These are phyloP conservation scores for Lantana camara DNA, from an alignment of 257 asterid genomes.

Conservation along the genomic window DNA sequence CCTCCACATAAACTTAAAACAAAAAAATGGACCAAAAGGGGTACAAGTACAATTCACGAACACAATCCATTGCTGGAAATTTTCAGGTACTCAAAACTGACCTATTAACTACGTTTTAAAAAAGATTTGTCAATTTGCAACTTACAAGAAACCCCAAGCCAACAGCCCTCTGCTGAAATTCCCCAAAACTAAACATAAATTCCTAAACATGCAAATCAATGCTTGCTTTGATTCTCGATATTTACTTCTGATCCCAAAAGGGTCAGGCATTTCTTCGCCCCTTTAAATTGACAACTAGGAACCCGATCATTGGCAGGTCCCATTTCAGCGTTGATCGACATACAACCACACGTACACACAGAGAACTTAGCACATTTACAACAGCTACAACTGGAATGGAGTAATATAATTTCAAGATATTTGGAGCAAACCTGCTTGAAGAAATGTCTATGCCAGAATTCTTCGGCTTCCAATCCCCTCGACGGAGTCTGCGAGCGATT, in stretches of 20 bases:
- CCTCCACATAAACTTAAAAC: conserved; percentile 1
- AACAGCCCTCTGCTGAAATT: background rate
- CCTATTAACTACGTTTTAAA: background rate
- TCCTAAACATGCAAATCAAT: background rate
- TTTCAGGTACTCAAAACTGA: conserved; percentile 6
- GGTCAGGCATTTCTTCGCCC: background rate
- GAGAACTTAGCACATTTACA: background rate
- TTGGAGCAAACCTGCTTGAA: conserved; percentile 12
- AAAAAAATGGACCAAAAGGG: background rate
- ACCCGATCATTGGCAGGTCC: background rate
- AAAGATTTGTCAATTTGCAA: background rate
- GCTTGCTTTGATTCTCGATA: background rate
- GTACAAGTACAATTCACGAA: background rate
- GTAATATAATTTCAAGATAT: background rate
- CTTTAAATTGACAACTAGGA: background rate
- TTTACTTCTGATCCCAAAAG: background rate
- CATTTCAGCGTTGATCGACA: conserved; percentile 11
- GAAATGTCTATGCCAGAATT: conserved; percentile 10
- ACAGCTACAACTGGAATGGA: background rate
- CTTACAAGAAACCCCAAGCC: conserved; percentile 1
- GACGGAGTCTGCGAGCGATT: background rate
- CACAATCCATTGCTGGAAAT: background rate
- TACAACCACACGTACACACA: background rate
- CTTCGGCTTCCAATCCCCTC: background rate
- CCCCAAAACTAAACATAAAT: background rate